Evolutionary conservation across 805 yeast genomes (phyloP).

Genomic region (Pichia ethanolica): DNA sequence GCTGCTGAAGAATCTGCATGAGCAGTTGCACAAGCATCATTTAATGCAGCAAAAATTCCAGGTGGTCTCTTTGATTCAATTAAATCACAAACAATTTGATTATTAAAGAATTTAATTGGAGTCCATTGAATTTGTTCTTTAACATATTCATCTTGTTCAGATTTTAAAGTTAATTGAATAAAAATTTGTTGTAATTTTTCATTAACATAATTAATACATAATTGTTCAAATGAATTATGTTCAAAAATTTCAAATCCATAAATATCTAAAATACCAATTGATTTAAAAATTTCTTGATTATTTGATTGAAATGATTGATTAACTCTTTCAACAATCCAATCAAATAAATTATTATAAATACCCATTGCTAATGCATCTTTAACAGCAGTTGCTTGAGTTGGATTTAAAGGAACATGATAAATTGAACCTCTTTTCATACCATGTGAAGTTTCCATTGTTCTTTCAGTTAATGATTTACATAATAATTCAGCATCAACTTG

Average conservation of each 20-base stretch:
- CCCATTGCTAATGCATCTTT: slow-evolving; percentile 95
- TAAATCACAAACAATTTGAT: slow-evolving; percentile 92
- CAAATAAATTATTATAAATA: slow-evolving; percentile 83
- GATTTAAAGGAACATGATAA: slow-evolving; percentile 88
- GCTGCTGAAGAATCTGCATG: slow-evolving; percentile 97
- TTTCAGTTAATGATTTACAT: slow-evolving; percentile 61
- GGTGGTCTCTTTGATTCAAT: slow-evolving; percentile 94
- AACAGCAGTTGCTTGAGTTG: slow-evolving; percentile 89
- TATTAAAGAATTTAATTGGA: slow-evolving; percentile 93
- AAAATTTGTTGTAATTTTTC: slow-evolving; percentile 95
- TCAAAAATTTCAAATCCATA: slow-evolving; percentile 96
- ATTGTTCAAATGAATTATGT: slow-evolving; percentile 89
- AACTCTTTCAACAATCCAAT: slow-evolving; percentile 93
- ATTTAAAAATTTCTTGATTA: slow-evolving; percentile 33
- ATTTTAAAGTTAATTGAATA: slow-evolving; percentile 88
- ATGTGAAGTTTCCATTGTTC: slow-evolving; percentile 84
- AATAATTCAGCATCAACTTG: slow-evolving; percentile 68
- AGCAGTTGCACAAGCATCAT: slow-evolving; percentile 96
- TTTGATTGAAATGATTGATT: slow-evolving; percentile 62
- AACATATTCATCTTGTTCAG: slow-evolving; percentile 96
- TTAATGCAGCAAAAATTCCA: slow-evolving; percentile 91
- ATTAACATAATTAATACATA: slow-evolving; percentile 92
- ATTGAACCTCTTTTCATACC: slow-evolving; percentile 88
- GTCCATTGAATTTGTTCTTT: slow-evolving; percentile 96
- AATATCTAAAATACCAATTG: slow-evolving; percentile 91